Conservation (phyloP, 495 filamentous ascomycete species). For the Hypoxylon lienhwacheense region DNA sequence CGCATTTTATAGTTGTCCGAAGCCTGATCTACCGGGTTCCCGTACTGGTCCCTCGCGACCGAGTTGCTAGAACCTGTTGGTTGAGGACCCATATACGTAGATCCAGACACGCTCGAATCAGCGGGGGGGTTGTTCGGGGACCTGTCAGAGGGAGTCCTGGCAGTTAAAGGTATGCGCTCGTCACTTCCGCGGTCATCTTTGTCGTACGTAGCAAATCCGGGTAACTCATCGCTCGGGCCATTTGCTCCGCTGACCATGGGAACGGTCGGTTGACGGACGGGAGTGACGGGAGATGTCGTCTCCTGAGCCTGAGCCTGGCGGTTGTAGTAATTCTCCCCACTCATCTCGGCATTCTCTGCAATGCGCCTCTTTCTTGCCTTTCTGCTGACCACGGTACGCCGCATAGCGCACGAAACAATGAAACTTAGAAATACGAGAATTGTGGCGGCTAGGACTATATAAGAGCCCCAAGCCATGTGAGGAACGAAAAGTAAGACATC, state of each 20-base stretch:
- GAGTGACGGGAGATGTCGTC: slow-evolving; percentile 43
- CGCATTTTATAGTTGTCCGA: slow-evolving; percentile 54
- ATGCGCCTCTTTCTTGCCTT: slow-evolving; percentile 92
- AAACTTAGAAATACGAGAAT: slow-evolving; percentile 82
- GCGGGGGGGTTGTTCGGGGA: slow-evolving; percentile 44
- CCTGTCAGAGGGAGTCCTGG: slow-evolving; percentile 57
- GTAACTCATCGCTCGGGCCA: slow-evolving; percentile 58
- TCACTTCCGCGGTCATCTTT: slow-evolving; percentile 64
- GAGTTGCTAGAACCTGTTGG: slow-evolving; percentile 40
- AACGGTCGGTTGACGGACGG: slow-evolving; percentile 56
- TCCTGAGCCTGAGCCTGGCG: slow-evolving; percentile 62
- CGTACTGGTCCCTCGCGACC: slow-evolving; percentile 65
- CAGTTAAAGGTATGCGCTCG: slow-evolving; percentile 81
- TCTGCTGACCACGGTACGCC: slow-evolving; percentile 85
- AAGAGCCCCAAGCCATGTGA: slow-evolving; percentile 91
- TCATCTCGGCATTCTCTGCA: slow-evolving; percentile 93
- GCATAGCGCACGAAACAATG: slow-evolving; percentile 95
- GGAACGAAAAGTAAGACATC: slow-evolving; percentile 97
- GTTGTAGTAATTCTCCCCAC: slow-evolving; percentile 85
- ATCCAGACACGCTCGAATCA: slow-evolving; percentile 42
- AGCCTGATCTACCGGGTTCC: slow-evolving; percentile 59
- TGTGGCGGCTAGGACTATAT: slow-evolving; percentile 88
- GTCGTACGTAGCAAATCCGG: slow-evolving; percentile 80
- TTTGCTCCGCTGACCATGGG: slow-evolving; percentile 57
- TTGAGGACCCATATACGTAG: slow-evolving; percentile 34